Evolutionary conservation across 352 stramenopile species (phyloP).

Genomic region (Pythium monospermum): DNA sequence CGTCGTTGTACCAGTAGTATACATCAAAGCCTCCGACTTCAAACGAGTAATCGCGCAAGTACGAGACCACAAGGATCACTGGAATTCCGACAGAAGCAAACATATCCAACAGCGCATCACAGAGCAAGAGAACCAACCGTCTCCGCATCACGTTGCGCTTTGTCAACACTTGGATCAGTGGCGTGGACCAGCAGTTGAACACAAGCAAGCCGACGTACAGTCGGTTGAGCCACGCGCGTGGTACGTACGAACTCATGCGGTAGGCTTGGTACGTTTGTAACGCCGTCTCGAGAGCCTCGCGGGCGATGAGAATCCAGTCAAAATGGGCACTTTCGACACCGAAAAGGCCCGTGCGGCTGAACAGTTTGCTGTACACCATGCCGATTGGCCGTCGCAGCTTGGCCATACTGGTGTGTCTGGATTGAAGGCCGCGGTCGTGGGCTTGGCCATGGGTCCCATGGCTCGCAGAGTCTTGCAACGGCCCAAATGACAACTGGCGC

Average conservation of each 20-base stretch:
- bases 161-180: not conserved
- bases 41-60: not conserved
- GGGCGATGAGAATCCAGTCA: not conserved
- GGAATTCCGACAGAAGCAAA: not conserved
- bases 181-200: slow-evolving; percentile 10
- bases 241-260: slow-evolving; percentile 4
- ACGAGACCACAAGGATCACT: not conserved
- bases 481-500: not conserved
- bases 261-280: slow-evolving; percentile 6
- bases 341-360: not conserved
- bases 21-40: not conserved
- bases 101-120: slow-evolving; percentile 1
- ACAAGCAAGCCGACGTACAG: not conserved
- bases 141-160: not conserved
- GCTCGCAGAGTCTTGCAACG: not conserved
- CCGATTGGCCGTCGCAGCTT: not conserved
- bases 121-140: not conserved
- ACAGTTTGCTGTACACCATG: not conserved
- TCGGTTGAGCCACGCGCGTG: slow-evolving; percentile 7
- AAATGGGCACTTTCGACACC: not conserved
- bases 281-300: not conserved
- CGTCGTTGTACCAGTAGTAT: slow-evolving; percentile 6
- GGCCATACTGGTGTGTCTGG: not conserved
- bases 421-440: not conserved
- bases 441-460: not conserved